Base-by-base conservation (phyloP, 768 basidiomycete genomes). In the Sporobolomyces phaffii region DNA sequence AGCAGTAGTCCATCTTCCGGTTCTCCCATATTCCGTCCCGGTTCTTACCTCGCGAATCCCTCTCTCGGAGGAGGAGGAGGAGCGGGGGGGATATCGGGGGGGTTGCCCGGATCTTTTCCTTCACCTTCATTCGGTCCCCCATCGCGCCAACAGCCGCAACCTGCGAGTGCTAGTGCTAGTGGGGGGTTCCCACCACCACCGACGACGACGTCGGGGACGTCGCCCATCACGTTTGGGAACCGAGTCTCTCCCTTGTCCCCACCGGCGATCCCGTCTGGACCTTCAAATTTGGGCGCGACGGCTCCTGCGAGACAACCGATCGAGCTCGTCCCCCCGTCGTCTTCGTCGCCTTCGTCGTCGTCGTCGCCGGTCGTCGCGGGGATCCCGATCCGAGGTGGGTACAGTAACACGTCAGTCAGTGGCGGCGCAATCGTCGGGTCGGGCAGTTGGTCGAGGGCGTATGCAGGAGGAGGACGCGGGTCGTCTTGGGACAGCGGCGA, bases 11-110 rank as follows among this genome's bases (percentile, higher is more conserved):
- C 43, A 1, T 31, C 60, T 26, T 62, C 54, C 2, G 52, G 51
- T 8, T 44, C 38, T 2, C 69, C 69, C 4, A 67, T 70, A 62
- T 70, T 70, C 43, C 56, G 69, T 17, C 50, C 69, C 2, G 61
- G 65, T 14, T 51, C 47, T 10, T 70, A 66, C 69, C 18, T 70
- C 51, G 44, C 68, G 26, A n/a, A 26, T 28, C 36, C 49, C 20
- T 34, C 58, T 5, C 15, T 5, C 3, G 60, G 45, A 40, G 60
- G 26, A 34, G 33, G 54, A 40, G 24, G 7, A 31, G 18, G 44
- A 15, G 34, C 26, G 13, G 22, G 44, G 11, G 43, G 56, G 8
- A n/a, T n/a, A n/a, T n/a, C n/a, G n/a, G n/a, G n/a, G n/a, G n/a
- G n/a, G n/a, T n/a, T n/a, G n/a, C n/a, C n/a, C n/a, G n/a, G n/a